Evolutionary conservation across 2,329 filamentous ascomycete genomes (phyloP).

Genomic region (Xylaria sp.): DNA sequence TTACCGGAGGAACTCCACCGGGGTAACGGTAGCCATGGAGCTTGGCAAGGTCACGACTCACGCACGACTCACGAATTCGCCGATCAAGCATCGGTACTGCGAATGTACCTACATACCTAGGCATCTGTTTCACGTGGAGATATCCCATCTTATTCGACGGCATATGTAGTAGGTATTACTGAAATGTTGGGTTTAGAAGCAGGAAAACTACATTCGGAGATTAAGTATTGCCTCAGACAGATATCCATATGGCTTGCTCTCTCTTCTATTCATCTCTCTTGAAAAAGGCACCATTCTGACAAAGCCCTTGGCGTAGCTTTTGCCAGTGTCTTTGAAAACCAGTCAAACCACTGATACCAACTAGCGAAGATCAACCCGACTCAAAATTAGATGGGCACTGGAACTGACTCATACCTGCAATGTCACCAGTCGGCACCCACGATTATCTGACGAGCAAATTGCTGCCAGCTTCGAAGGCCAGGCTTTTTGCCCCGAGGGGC

Average conservation of each 20-base stretch:
- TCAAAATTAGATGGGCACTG: not conserved
- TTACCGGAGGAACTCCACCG: not conserved
- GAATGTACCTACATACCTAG: too few species aligned
- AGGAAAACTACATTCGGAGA: too few species aligned
- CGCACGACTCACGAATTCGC: not conserved
- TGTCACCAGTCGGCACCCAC: constrained; percentile 8
- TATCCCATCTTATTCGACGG: too few species aligned
- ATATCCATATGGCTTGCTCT: too few species aligned
- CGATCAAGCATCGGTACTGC: too few species aligned
- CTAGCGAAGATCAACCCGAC: not conserved
- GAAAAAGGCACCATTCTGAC: too few species aligned
- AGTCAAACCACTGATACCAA: too few species aligned
- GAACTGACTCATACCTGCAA: not conserved
- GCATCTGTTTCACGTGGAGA: too few species aligned
- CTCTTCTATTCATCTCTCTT: too few species aligned
- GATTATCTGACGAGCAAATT: constrained; percentile 11
- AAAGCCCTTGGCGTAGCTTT: not conserved
- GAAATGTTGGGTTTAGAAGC: too few species aligned
- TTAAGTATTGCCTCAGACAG: too few species aligned
- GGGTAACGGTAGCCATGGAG: not conserved
- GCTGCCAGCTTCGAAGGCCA: constrained; percentile 8
- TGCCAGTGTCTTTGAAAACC: not conserved
- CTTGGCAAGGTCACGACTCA: not conserved
- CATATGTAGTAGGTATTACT: too few species aligned
- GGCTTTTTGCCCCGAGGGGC: not conserved